phyloP scores from a whole-genome alignment of 352 stramenopile genomes.

The Phytophthora hibernalis region DNA sequence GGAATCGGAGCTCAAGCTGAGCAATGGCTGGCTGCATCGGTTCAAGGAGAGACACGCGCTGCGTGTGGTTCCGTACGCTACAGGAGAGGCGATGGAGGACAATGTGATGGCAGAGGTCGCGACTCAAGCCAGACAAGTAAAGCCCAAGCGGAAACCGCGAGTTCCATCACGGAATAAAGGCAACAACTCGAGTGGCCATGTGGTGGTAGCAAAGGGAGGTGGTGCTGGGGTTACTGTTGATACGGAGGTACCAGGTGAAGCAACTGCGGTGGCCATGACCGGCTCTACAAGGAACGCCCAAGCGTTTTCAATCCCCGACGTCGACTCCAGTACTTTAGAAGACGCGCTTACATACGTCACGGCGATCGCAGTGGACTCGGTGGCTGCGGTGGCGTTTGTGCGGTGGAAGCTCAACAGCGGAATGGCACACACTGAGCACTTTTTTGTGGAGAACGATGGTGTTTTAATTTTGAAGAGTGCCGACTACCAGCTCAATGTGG shows the following conservation, averaged over 20 bases:
- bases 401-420: slow-evolving; percentile 37
- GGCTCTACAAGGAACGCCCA: neutral
- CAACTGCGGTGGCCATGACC: neutral
- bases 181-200: neutral
- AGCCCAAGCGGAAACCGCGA: slow-evolving; percentile 26
- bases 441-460: slow-evolving; percentile 40
- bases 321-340: neutral
- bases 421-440: slow-evolving; percentile 24
- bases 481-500: slow-evolving; percentile 45
- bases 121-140: neutral
- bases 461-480: slow-evolving; percentile 31
- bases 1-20: slow-evolving; percentile 48
- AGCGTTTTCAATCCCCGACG: neutral
- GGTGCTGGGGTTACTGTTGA: neutral
- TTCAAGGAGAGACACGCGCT: slow-evolving; percentile 52
- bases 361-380: slow-evolving; percentile 23
- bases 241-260: neutral
- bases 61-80: slow-evolving; percentile 10
- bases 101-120: neutral
- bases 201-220: neutral
- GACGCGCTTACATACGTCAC: slow-evolving; percentile 36
- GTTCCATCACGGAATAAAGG: slow-evolving; percentile 9
- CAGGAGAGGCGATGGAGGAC: neutral
- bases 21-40: slow-evolving; percentile 54
- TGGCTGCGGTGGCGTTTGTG: slow-evolving; percentile 28